phyloP scores from a whole-genome alignment of 2,329 filamentous ascomycete species.

The Colletotrichum theobromicola region DNA sequence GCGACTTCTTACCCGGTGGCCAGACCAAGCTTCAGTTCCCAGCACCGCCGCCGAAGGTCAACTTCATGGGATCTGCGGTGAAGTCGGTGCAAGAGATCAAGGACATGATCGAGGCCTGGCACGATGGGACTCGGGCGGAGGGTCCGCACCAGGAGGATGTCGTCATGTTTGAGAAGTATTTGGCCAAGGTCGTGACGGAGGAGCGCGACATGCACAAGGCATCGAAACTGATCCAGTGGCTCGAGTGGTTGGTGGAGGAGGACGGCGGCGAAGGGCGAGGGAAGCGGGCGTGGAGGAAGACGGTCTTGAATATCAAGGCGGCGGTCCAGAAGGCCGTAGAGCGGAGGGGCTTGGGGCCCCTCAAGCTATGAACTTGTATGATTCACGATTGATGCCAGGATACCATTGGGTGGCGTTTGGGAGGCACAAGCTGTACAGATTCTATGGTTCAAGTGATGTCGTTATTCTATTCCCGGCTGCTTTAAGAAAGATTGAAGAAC shows the following conservation, averaged over 20 bases:
- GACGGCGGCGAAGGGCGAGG: slow-evolving; percentile 41
- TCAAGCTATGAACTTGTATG: slow-evolving; percentile 46
- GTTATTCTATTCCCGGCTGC: neutral
- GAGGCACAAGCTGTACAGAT: neutral
- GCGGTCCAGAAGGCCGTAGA: slow-evolving; percentile 61
- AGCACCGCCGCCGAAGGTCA: slow-evolving; percentile 46
- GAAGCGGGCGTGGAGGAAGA: slow-evolving; percentile 50
- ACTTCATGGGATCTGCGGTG: slow-evolving; percentile 49
- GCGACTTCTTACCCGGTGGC: slow-evolving; percentile 30
- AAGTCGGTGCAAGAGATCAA: slow-evolving; percentile 66
- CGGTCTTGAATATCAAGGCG: slow-evolving; percentile 48
- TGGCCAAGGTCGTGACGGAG: slow-evolving; percentile 73
- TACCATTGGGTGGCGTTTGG: neutral
- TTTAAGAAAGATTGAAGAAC: neutral
- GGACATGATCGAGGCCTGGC: slow-evolving; percentile 78
- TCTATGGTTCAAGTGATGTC: neutral
- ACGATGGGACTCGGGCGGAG: slow-evolving; percentile 70
- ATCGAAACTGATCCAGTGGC: slow-evolving; percentile 72
- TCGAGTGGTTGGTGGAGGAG: slow-evolving; percentile 60
- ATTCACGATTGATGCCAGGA: slow-evolving; percentile 11
- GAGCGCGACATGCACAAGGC: slow-evolving; percentile 83
- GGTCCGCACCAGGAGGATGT: slow-evolving; percentile 84
- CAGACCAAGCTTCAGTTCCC: slow-evolving; percentile 54
- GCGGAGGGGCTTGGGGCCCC: slow-evolving; percentile 59
- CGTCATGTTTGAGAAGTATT: slow-evolving; percentile 73